Evolutionary conservation across 305 asterid genomes (phyloP), one percentile per base, ranked within the genome.

Genomic region (Andrographis paniculata): DNA sequence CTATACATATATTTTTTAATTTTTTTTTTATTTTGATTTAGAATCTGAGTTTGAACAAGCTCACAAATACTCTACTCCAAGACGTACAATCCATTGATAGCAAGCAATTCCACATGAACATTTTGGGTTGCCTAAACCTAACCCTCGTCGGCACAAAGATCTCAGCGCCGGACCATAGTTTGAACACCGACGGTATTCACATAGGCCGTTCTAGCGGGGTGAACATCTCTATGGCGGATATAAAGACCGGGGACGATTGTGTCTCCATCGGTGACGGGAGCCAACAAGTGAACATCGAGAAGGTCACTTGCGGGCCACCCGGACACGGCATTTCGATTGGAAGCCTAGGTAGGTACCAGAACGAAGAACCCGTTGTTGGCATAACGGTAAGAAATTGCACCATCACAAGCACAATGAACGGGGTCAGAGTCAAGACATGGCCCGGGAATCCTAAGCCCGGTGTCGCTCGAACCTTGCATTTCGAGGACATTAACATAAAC

Each of bases 401-500:
- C 1, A 76, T 81, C 38, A 51, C 30, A 0, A 68, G 66, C 1
- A 55, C 87, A 0, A 74, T 76, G 1, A 85, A 85, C 45, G 95
- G 94, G 1, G 74, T 68, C 4, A 68, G 95, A 63, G 82, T 85
- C 53, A 85, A 85, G 52, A 85, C 94, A 0, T 79, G 84, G 91
- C 67, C 95, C 0, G 76, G 81, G 0, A 74, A 85, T 11, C 20
- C 19, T 1, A 14, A 74, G 5, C 62, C 74, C 6, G 10, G 33
- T 24, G 14, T 55, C 24, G 94, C 75, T 27, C 71, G 88, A 3
- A 62, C 65, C 23, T 50, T 86, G 3, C 17, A 12, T 0, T 86
- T 73, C 18, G 58, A 69, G 27, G 62, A 75, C 45, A 27, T 10
- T 27, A 27, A 27, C 33, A 27, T 27, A 77, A 12, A 58, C 14